Evolutionary conservation across 768 basidiomycete genomes (phyloP).

Genomic region (Neoboletus brunneissimus): DNA sequence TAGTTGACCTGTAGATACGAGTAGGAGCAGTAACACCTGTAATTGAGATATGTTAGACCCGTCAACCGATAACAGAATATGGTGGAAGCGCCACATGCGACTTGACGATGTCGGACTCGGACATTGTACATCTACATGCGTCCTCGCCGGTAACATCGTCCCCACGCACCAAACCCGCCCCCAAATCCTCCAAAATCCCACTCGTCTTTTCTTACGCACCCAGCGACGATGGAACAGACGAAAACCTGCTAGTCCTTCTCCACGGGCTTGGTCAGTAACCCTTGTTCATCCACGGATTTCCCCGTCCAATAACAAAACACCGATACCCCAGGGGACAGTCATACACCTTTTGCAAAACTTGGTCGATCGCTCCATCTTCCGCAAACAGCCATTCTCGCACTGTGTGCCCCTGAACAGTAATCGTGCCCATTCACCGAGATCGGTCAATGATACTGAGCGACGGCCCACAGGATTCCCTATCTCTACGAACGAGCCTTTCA

Average conservation of each 20-base stretch:
- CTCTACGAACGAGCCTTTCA: constrained; percentile 78
- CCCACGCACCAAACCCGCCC: constrained; percentile 47
- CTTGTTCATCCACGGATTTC: neutral
- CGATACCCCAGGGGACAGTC: constrained; percentile 66
- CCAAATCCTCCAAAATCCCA: constrained; percentile 43
- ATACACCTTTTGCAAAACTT: constrained; percentile 71
- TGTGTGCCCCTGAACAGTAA: constrained; percentile 77
- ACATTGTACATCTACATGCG: constrained; percentile 21
- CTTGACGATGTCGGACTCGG: constrained; percentile 14
- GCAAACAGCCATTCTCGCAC: constrained; percentile 80
- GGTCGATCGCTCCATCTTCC: constrained; percentile 77
- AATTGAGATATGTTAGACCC: neutral
- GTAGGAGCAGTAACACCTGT: neutral
- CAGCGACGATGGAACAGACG: constrained; percentile 81
- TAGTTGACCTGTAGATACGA: neutral
- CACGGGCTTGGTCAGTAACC: constrained; percentile 73
- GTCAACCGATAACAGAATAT: neutral
- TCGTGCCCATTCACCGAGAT: constrained; percentile 20
- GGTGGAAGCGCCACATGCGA: neutral
- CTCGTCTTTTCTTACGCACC: constrained; percentile 65
- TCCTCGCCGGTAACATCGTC: constrained; percentile 8
- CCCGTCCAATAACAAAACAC: neutral
- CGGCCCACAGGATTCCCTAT: constrained; percentile 60
- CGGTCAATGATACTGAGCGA: constrained; percentile 10
- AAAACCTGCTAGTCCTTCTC: constrained; percentile 79